Evolutionary conservation across 345 rosid species (phyloP).

Genomic region (Euphorbia pulcherrima): DNA sequence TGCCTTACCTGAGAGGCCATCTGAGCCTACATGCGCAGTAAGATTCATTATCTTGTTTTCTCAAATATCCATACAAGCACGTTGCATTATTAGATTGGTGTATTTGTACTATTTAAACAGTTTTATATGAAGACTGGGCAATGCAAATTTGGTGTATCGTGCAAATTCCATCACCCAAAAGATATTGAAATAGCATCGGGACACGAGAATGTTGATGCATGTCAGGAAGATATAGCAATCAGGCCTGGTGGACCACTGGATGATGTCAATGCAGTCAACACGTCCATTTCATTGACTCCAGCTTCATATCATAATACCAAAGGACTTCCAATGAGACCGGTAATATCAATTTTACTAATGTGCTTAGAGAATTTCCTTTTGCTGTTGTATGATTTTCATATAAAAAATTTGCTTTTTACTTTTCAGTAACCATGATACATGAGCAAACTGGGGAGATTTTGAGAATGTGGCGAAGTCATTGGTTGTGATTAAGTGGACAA

Average conservation of each 20-base stretch:
- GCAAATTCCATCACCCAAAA: conserved; percentile 94
- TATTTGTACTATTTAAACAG: conserved; percentile 40
- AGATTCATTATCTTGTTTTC: conserved; percentile 29
- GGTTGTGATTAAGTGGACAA: background rate
- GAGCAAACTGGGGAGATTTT: background rate
- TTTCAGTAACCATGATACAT: background rate
- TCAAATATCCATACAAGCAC: background rate
- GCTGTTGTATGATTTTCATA: background rate
- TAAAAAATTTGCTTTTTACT: background rate
- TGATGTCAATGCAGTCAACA: conserved; percentile 27
- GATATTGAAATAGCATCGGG: conserved; percentile 50
- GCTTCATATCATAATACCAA: conserved; percentile 65
- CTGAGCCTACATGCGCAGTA: conserved; percentile 81
- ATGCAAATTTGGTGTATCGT: conserved; percentile 85
- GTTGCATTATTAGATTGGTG: conserved; percentile 14
- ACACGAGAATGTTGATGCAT: conserved; percentile 42
- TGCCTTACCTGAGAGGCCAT: conserved; percentile 77
- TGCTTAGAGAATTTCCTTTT: background rate
- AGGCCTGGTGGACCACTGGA: conserved; percentile 32
- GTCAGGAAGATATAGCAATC: conserved; percentile 31
- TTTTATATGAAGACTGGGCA: conserved; percentile 83
- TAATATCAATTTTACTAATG: conserved; percentile 18
- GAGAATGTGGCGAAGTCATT: background rate
- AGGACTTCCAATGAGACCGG: conserved; percentile 88
- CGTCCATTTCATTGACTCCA: conserved; percentile 40